Evolutionary conservation across 2,329 filamentous ascomycete genomes (phyloP).

Genomic region (Fusarium ambrosium): DNA sequence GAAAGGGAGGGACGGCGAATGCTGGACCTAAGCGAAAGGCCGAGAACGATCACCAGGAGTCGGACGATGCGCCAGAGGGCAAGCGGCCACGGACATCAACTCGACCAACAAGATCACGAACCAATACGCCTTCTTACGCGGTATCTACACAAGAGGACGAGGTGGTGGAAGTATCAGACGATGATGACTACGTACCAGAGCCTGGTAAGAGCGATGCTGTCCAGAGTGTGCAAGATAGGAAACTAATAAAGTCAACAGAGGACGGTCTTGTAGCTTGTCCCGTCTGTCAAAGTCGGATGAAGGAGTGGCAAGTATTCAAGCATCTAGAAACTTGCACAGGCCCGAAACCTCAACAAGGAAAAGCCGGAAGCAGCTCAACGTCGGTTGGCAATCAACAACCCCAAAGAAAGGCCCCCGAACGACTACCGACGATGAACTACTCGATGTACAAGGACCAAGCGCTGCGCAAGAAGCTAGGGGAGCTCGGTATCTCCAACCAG

Average conservation of each 20-base stretch:
- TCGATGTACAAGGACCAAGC: conserved; percentile 84
- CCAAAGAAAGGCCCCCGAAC: conserved; percentile 64
- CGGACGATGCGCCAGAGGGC: conserved; percentile 47
- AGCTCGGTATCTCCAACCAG: conserved; percentile 80
- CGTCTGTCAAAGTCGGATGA: conserved; percentile 84
- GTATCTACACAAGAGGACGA: conserved; percentile 37
- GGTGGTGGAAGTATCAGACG: conserved; percentile 44
- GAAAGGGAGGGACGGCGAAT: conserved; percentile 39
- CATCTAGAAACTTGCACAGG: conserved; percentile 79
- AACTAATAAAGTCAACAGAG: conserved; percentile 56
- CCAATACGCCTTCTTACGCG: conserved; percentile 49
- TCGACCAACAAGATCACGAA: conserved; percentile 60
- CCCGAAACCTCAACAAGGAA: conserved; percentile 48
- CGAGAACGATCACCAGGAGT: conserved; percentile 49
- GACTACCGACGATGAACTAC: conserved; percentile 87
- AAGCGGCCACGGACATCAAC: conserved; percentile 69
- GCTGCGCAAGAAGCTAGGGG: conserved; percentile 83
- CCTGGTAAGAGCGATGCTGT: conserved; percentile 36
- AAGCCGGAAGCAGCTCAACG: conserved; percentile 16
- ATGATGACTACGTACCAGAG: conserved; percentile 50
- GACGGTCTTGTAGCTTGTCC: conserved; percentile 88
- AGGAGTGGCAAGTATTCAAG: conserved; percentile 79
- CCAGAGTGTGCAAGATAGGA: neutral
- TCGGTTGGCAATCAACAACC: conserved; percentile 42
- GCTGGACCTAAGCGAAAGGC: conserved; percentile 67